Percentiles rank a stretch among this genome's conserved stretches.
Conservation (phyloP, 78 protist genomes). For the Dictyostelium firmibasis region DNA sequence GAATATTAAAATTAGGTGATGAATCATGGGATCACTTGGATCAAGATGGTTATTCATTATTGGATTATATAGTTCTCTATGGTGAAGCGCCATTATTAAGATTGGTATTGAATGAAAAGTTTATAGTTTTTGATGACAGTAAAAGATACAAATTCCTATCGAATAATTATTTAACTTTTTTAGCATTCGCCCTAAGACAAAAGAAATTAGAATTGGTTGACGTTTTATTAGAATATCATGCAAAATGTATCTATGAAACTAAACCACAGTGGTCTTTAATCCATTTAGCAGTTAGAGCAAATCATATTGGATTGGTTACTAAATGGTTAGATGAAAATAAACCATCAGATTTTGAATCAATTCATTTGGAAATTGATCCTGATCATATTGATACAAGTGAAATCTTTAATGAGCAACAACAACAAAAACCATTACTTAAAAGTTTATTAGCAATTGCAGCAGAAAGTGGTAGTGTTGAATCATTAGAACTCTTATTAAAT, state of each 20-base stretch:
- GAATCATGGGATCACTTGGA: slow-evolving; percentile 23
- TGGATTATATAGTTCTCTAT: slow-evolving; percentile 15
- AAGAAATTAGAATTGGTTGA: slow-evolving; percentile 11
- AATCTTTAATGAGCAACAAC: not conserved
- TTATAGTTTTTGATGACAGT: not conserved
- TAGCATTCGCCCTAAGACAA: slow-evolving; percentile 18
- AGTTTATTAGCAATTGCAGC: slow-evolving; percentile 13
- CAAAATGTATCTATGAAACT: not conserved
- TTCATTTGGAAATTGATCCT: not conserved
- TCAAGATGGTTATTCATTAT: not conserved
- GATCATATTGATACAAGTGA: not conserved
- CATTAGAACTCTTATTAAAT: not conserved
- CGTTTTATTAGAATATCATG: not conserved
- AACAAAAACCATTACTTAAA: not conserved
- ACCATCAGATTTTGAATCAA: not conserved
- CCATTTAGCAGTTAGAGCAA: not conserved
- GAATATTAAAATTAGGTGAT: not conserved
- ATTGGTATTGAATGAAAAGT: not conserved
- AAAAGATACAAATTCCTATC: not conserved
- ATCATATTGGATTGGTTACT: not conserved
- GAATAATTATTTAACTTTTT: not conserved
- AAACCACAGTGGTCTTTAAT: not conserved
- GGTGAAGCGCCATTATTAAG: slow-evolving; percentile 2
- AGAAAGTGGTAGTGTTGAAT: slow-evolving; percentile 27
- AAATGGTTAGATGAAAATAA: not conserved